phyloP scores from a whole-genome alignment of 257 asterid genomes.

The Nicotiana paniculata region DNA sequence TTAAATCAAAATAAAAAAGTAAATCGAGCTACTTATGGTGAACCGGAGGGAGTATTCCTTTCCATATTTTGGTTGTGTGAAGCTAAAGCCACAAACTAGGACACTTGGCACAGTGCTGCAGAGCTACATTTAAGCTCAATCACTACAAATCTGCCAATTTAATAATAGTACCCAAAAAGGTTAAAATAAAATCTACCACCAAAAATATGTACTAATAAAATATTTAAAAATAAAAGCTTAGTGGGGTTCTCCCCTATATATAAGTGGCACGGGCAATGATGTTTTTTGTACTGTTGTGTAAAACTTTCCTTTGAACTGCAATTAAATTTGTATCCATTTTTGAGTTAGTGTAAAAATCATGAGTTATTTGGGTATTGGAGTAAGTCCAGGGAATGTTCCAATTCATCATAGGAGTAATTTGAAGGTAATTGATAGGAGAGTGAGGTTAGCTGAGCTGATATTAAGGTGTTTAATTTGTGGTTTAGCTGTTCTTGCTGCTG shows the following conservation, averaged over 20 bases:
- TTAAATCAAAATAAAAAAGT: no score
- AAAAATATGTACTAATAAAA: not conserved
- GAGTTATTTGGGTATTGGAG: slow-evolving; percentile 91
- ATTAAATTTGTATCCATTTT: not conserved
- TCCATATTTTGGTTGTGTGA: not conserved
- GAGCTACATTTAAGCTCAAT: slow-evolving; percentile 11
- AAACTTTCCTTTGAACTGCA: not conserved
- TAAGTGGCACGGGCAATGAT: not conserved
- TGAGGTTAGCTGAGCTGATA: slow-evolving; percentile 58
- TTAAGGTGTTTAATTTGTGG: slow-evolving; percentile 67
- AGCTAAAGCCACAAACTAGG: not conserved
- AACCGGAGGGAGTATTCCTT: no score
- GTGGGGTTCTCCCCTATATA: not conserved
- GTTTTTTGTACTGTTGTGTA: not conserved
- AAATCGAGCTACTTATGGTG: no score
- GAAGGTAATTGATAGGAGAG: slow-evolving; percentile 66
- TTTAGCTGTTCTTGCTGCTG: slow-evolving; percentile 59
- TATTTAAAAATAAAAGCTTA: not conserved
- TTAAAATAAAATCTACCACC: not conserved
- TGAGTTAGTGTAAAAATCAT: slow-evolving; percentile 16
- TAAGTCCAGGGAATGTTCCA: slow-evolving; percentile 90
- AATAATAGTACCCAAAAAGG: not conserved
- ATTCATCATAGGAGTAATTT: slow-evolving; percentile 67
- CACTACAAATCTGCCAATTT: not conserved
- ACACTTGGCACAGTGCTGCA: slow-evolving; percentile 9